Evolutionary conservation across 371 early-diverging fungal species (phyloP).

Genomic region (Rhizopus sp.): DNA sequence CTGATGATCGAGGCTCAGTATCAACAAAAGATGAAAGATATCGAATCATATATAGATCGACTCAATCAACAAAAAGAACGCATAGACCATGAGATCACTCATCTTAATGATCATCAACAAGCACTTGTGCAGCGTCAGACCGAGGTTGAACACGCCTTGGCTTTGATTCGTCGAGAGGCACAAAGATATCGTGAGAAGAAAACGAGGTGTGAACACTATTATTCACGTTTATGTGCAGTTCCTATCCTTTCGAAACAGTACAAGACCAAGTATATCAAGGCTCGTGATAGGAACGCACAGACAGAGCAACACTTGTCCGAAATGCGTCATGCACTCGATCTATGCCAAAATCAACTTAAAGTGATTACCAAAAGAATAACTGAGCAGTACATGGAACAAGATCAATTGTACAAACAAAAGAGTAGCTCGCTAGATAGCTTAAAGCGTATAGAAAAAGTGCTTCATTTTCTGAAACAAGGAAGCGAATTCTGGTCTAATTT

Average conservation of each 20-base stretch:
- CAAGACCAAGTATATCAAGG: slow-evolving; percentile 38
- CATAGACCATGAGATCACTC: slow-evolving; percentile 16
- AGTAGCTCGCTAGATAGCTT: slow-evolving; percentile 16
- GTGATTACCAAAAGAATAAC: slow-evolving; percentile 16
- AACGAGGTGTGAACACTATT: slow-evolving; percentile 28
- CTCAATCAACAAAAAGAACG: slow-evolving; percentile 12
- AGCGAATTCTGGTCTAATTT: slow-evolving; percentile 33
- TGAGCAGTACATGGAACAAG: slow-evolving; percentile 18
- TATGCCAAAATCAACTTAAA: slow-evolving; percentile 20
- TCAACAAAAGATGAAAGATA: not conserved
- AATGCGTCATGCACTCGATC: slow-evolving; percentile 28
- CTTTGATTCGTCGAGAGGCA: slow-evolving; percentile 14
- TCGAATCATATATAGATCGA: slow-evolving; percentile 10
- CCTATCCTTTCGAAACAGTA: slow-evolving; percentile 32
- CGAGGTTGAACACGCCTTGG: slow-evolving; percentile 15
- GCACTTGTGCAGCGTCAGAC: slow-evolving; percentile 18
- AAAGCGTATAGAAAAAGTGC: slow-evolving; percentile 3
- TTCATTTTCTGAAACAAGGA: slow-evolving; percentile 24
- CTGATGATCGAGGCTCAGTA: slow-evolving; percentile 8
- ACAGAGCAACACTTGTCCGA: slow-evolving; percentile 44
- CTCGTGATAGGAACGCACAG: slow-evolving; percentile 33
- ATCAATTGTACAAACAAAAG: slow-evolving; percentile 11
- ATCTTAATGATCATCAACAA: slow-evolving; percentile 19
- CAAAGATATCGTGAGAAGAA: slow-evolving; percentile 29
- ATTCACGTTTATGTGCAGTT: slow-evolving; percentile 28